Evolutionary conservation across 139 green algal genomes (phyloP).

Genomic region (Mychonastes homosphaera): DNA sequence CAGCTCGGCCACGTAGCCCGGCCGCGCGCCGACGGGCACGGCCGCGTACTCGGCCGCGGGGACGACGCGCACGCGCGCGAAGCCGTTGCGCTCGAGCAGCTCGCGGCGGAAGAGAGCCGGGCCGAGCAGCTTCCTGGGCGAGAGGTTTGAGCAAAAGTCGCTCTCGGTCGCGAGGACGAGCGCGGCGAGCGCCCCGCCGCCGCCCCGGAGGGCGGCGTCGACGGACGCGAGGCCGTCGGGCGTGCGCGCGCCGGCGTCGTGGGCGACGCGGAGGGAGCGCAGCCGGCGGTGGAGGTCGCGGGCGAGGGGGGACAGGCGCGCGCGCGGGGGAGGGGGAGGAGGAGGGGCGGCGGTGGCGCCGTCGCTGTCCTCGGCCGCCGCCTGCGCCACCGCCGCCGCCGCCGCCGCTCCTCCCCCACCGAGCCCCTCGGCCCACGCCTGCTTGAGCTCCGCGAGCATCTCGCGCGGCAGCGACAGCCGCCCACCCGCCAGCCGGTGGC

Average conservation of each 20-base stretch:
- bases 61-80: constrained; percentile 8
- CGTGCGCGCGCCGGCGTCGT: background rate
- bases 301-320: background rate
- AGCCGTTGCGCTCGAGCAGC: constrained; percentile 9
- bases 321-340: too few species aligned
- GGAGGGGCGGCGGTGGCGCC: background rate
- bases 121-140: constrained; percentile 4
- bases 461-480: background rate
- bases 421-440: constrained; percentile 4
- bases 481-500: background rate
- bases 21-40: background rate
- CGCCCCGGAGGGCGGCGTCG: constrained; percentile 4
- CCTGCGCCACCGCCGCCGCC: constrained; percentile 7
- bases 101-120: constrained; percentile 5
- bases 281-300: constrained; percentile 10
- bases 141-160: background rate
- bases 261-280: constrained; percentile 3
- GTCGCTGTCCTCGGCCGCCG: background rate
- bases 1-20: constrained; percentile 8
- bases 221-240: constrained; percentile 6
- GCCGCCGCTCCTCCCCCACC: background rate
- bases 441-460: background rate
- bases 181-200: constrained; percentile 4
- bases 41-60: constrained; percentile 3
- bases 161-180: constrained; percentile 8